These are phyloP conservation scores for Penicillium capsulatum DNA, from an alignment of 2,329 filamentous ascomycete species.

Conservation along the genomic window DNA sequence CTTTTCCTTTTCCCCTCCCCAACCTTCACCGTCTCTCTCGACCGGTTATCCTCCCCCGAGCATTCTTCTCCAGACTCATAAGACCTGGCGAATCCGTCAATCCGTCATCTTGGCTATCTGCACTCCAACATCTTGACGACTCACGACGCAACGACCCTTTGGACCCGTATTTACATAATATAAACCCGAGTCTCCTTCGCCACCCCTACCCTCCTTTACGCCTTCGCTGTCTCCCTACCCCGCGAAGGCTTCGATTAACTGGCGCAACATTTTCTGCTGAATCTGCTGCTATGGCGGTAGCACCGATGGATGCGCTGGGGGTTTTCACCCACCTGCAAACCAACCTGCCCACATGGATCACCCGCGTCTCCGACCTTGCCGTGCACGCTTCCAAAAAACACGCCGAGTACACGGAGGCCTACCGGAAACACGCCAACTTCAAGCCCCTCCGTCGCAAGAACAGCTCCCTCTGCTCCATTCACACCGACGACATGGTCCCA, in stretches of 20 bases:
- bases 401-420: conserved; percentile 43
- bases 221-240: too few relatives aligned
- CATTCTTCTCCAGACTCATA: conserved; percentile 4
- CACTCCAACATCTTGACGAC: conserved; percentile 5
- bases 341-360: conserved; percentile 45
- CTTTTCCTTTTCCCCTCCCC: conserved; percentile 11
- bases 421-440: conserved; percentile 31
- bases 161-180: too few relatives aligned
- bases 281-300: conserved; percentile 4
- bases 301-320: conserved; percentile 41
- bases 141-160: conserved; percentile 19
- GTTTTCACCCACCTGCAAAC: conserved; percentile 45
- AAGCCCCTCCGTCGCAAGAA: conserved; percentile 38
- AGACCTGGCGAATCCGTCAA: background rate
- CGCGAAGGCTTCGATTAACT: background rate
- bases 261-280: conserved; percentile 1
- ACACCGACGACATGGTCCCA: conserved; percentile 25
- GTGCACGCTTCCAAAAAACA: conserved; percentile 40
- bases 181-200: too few relatives aligned
- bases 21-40: conserved; percentile 15
- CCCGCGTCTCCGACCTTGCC: conserved; percentile 41
- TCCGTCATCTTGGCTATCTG: background rate
- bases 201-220: too few relatives aligned
- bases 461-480: conserved; percentile 43
- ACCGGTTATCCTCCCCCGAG: background rate